A percentile compares a stretch with the other conserved stretches of the same genome.
Evolutionary conservation across 2,329 filamentous ascomycete genomes (phyloP).

Genomic region (Seiridium unicorne): DNA sequence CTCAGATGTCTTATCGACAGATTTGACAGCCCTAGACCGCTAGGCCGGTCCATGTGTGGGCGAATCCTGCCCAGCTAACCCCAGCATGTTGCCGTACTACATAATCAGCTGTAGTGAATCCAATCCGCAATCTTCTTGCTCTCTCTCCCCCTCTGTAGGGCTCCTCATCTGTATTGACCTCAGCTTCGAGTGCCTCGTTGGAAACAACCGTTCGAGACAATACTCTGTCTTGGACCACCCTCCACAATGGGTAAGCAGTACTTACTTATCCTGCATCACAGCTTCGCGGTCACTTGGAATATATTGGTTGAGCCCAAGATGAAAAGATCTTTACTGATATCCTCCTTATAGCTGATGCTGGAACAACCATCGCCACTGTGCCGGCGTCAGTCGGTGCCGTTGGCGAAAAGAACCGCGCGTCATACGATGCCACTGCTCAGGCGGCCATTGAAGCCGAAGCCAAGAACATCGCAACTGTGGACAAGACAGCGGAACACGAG

Average conservation of each 20-base stretch:
- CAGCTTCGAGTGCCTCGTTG: not conserved
- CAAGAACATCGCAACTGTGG: conserved; percentile 1
- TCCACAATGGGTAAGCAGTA: not conserved
- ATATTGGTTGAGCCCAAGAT: no score
- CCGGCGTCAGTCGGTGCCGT: conserved; percentile 20
- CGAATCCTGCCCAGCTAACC: not conserved
- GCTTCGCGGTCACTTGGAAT: no score
- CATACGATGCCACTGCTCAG: conserved; percentile 3
- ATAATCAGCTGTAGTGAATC: not conserved
- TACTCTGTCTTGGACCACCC: not conserved
- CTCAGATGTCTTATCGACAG: not conserved
- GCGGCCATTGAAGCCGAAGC: conserved; percentile 7
- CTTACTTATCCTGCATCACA: not conserved
- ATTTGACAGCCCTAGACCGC: not conserved
- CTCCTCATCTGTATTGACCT: not conserved
- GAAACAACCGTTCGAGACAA: not conserved
- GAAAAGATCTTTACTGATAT: not conserved
- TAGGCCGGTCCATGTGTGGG: not conserved
- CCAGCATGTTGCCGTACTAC: not conserved
- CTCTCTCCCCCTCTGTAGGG: not conserved
- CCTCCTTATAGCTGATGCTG: conserved; percentile 13
- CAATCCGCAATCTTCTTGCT: not conserved
- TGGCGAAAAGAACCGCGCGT: conserved; percentile 14
- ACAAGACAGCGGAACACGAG: conserved; percentile 20
- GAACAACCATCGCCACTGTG: conserved; percentile 19